A percentile compares a stretch with the other conserved stretches of the same genome.
Conservation (phyloP, 768 basidiomycete species). For the Tubosaeta sp. region DNA sequence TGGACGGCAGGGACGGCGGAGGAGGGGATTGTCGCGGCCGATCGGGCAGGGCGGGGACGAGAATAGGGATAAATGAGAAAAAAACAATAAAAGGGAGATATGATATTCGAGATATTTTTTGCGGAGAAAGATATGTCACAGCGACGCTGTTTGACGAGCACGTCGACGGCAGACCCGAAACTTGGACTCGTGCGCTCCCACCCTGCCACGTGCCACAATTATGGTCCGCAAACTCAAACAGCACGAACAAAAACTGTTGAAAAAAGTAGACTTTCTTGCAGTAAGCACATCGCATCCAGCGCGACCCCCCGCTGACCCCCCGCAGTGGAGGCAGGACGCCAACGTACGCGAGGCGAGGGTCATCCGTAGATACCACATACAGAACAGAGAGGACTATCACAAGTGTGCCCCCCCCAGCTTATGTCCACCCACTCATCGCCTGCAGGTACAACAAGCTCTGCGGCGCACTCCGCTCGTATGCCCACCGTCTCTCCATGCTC, state of each 20-base stretch:
- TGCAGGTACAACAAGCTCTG: slow-evolving; percentile 90
- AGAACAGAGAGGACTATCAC: slow-evolving; percentile 91
- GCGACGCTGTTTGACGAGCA: slow-evolving; percentile 21
- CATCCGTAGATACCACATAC: slow-evolving; percentile 93
- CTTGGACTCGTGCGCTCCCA: slow-evolving; percentile 23
- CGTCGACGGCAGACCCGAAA: slow-evolving; percentile 29
- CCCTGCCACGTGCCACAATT: slow-evolving; percentile 28
- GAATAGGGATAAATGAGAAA: slow-evolving; percentile 1
- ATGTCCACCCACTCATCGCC: not conserved
- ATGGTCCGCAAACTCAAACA: slow-evolving; percentile 95
- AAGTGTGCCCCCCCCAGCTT: slow-evolving; percentile 43
- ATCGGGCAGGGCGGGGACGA: slow-evolving; percentile 15
- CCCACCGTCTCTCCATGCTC: slow-evolving; percentile 82
- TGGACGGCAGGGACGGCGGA: slow-evolving; percentile 2
- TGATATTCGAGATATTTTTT: slow-evolving; percentile 27
- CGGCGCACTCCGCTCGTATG: slow-evolving; percentile 78
- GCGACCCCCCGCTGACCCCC: not conserved
- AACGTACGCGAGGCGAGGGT: slow-evolving; percentile 88
- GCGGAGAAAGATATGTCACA: slow-evolving; percentile 22
- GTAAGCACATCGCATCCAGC: slow-evolving; percentile 44
- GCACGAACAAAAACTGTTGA: slow-evolving; percentile 92
- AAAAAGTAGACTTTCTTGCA: slow-evolving; percentile 95
- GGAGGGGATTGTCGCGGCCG: slow-evolving; percentile 13
- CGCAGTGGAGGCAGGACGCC: slow-evolving; percentile 95
- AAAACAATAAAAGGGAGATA: slow-evolving; percentile 24